Evolutionary conservation across 305 asterid genomes (phyloP).

Genomic region (Nicotiana rustica): DNA sequence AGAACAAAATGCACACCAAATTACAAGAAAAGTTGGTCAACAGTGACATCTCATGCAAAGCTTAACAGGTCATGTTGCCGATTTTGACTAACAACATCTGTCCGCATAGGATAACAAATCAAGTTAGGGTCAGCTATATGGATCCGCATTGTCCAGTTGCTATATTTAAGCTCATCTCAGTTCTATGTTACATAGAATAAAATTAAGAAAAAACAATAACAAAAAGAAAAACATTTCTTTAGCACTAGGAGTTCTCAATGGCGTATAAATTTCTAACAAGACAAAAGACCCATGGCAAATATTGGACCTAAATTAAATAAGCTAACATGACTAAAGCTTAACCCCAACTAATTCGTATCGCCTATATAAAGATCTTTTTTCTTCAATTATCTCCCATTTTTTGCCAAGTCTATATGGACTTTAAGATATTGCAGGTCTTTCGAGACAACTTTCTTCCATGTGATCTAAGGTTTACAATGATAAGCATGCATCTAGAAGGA

Average conservation of each 20-base stretch:
- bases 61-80: background rate
- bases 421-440: background rate
- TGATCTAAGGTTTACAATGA: slow-evolving; percentile 17
- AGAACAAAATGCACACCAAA: slow-evolving; percentile 23
- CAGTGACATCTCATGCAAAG: slow-evolving; percentile 10
- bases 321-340: slow-evolving; percentile 7
- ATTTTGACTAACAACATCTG: background rate
- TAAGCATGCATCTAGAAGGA: slow-evolving; percentile 5
- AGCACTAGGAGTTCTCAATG: slow-evolving; percentile 9
- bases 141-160: slow-evolving; percentile 10
- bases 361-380: background rate
- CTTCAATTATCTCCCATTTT: background rate
- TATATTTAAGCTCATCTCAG: slow-evolving; percentile 22
- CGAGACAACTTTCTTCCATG: background rate
- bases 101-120: slow-evolving; percentile 24
- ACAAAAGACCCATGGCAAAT: background rate
- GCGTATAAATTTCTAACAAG: slow-evolving; percentile 24
- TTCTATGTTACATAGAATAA: background rate
- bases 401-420: background rate
- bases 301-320: slow-evolving; percentile 5
- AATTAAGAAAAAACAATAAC: background rate
- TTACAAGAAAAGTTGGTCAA: background rate
- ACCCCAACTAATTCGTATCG: background rate
- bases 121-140: slow-evolving; percentile 11
- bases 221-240: background rate